Evolutionary conservation across 2,329 filamentous ascomycete species (phyloP).

Genomic region (Macrophomina pseudophaseolina): DNA sequence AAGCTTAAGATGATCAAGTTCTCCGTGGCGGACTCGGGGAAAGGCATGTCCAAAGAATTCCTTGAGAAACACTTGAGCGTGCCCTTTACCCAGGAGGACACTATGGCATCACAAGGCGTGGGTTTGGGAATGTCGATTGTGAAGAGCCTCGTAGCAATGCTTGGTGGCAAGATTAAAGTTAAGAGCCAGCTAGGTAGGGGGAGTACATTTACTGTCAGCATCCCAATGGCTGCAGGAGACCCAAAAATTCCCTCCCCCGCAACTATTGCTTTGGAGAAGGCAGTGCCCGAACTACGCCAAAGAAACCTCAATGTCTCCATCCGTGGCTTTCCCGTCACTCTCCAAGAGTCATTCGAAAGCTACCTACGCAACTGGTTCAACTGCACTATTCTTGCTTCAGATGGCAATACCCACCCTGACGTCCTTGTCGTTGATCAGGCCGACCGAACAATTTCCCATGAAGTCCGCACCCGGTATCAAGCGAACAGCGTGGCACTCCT

Average conservation of each 20-base stretch:
- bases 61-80: slow-evolving; percentile 44
- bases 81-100: slow-evolving; percentile 48
- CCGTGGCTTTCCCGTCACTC: not conserved
- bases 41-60: slow-evolving; percentile 48
- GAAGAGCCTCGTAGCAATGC: slow-evolving; percentile 44
- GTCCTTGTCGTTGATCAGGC: slow-evolving; percentile 22
- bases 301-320: slow-evolving; percentile 13
- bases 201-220: slow-evolving; percentile 37
- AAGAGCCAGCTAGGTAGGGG: slow-evolving; percentile 42
- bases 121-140: slow-evolving; percentile 48
- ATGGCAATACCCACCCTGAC: slow-evolving; percentile 14
- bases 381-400: slow-evolving; percentile 5
- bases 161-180: slow-evolving; percentile 45
- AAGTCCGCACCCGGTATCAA: slow-evolving; percentile 15
- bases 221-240: slow-evolving; percentile 18
- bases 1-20: slow-evolving; percentile 32
- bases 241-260: not conserved
- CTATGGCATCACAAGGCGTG: slow-evolving; percentile 40
- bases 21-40: slow-evolving; percentile 46
- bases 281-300: slow-evolving; percentile 14
- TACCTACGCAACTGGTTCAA: slow-evolving; percentile 21
- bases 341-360: slow-evolving; percentile 10
- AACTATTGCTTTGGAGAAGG: slow-evolving; percentile 1
- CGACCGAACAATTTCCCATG: not conserved
- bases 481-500: slow-evolving; percentile 10